Base-by-base conservation (phyloP, 2,329 filamentous ascomycete genomes). In the Rachicladosporium sp. region DNA sequence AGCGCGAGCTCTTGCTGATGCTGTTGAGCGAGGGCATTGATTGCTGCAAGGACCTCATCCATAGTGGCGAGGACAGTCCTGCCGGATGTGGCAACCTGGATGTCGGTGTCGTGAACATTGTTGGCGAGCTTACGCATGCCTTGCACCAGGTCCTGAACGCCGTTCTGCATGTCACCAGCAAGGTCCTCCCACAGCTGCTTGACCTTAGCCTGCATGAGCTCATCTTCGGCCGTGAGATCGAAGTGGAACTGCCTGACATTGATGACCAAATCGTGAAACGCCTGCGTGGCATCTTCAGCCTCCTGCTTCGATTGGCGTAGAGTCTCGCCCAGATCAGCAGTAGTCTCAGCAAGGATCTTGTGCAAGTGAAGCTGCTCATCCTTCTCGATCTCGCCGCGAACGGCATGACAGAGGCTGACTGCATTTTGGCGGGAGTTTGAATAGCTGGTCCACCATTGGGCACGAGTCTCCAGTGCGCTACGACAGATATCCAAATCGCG, bases 371-470 rank as follows among this genome's bases (percentile, higher is more conserved):
- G 37, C 19, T 50, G 37, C 35, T 57, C 46, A 21, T 55, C 70
- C 51, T 72, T 74, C 42, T 80, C 75, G 10, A 72, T 66, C 38
- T 76, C 70, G 32, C 67, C 60, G 30, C 76, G 68, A 32, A 72
- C 69, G 21, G 75, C 74, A 45, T 77, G 70, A 46, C 78, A 82
- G 48, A 81, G 73, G 11, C 75, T 58, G 33, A 74, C 61, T 2
- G 75, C 75, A 46, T 77, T 76, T 41, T 78, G 73, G 40, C 69
- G 65, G 42, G 67, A 73, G 54, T 77, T 78, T 47, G 72, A 74
- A 59, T 76, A 82, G 15, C 74, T 79, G 1, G 68, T 78, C 76
- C 76, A 81, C 53, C 70, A 66, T 15, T 69, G 64, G n/a, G 66
- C 65, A 34, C 40, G 37, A 6, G 37, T 31, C 31, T 71, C 68